Percentiles rank a stretch among this genome's conserved stretches.
Conservation (phyloP, 768 basidiomycete species). For the Naganishia vishniacii region DNA sequence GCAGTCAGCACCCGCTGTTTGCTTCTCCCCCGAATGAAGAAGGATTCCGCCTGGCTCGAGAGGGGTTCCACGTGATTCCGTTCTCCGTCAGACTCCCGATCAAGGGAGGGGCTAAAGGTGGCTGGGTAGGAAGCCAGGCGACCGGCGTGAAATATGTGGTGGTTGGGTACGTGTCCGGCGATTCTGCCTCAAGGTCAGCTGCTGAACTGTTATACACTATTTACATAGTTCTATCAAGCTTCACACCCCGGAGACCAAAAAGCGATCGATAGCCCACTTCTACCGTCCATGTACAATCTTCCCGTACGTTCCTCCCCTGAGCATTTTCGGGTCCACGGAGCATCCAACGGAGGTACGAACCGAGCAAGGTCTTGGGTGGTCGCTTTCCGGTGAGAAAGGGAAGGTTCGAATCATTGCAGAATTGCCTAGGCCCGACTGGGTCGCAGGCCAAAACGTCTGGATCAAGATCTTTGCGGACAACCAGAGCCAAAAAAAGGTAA, state of each 20-base stretch:
- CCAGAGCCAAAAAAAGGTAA: constrained; percentile 58
- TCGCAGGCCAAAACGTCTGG: constrained; percentile 73
- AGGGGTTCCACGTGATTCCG: constrained; percentile 65
- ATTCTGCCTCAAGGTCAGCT: not conserved
- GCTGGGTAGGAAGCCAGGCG: constrained; percentile 56
- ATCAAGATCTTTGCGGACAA: constrained; percentile 65
- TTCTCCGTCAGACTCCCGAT: constrained; percentile 67
- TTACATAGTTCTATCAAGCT: constrained; percentile 64
- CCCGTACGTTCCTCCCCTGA: constrained; percentile 64
- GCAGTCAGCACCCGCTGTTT: constrained; percentile 32
- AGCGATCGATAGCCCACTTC: constrained; percentile 77
- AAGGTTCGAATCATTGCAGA: constrained; percentile 63
- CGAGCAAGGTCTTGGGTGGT: constrained; percentile 53
- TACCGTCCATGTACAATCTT: constrained; percentile 75
- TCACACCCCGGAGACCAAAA: constrained; percentile 59
- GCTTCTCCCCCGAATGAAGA: constrained; percentile 48
- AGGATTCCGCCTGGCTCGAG: constrained; percentile 52
- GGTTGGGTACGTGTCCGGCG: constrained; percentile 59
- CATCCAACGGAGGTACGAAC: constrained; percentile 59
- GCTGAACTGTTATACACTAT: not conserved
- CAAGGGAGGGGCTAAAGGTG: constrained; percentile 58
- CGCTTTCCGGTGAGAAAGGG: constrained; percentile 60
- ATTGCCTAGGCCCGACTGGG: constrained; percentile 68
- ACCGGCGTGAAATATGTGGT: constrained; percentile 69
- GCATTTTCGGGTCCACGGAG: constrained; percentile 59